Base-by-base conservation (phyloP, 345 rosid genomes). In the Ailanthus altissimus region DNA sequence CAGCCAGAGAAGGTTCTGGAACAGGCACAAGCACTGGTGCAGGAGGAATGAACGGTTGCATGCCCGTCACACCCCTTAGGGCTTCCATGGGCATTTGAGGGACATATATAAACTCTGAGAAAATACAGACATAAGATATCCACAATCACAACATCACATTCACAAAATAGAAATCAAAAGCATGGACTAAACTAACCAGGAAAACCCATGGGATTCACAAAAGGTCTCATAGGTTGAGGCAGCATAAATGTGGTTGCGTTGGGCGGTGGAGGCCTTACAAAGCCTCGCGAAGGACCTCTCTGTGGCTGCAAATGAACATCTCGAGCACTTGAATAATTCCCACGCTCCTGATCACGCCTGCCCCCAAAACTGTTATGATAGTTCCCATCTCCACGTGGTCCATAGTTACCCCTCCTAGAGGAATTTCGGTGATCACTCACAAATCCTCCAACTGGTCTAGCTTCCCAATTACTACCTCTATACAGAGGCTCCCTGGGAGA, bases 341-440 rank as follows among this genome's bases (percentile, higher is more conserved):
- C 88, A 60, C 83, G 85, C 20, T 86, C 90, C 67, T 84, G 88
- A 76, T 88, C 89, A 13, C 85, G 90, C 78, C 88, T 81, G 32
- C 77, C 79, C 21, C 87, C 84, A 59, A 60, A 80, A 83, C 75
- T 83, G 78, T 84, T 78, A 62, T 85, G 85, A 58, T 84, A 80
- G 20, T 79, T 66, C 69, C 88, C 85, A 42, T 86, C 92, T 45
- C 90, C 86, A 58, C 88, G 89, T 18, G 83, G 80, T 54, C 89
- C 88, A 83, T 79, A 79, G 80, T 80, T 87, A 70, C 88, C 86
- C 62, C 90, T 86, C 45, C 90, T 80, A 6, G 87, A 77, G 32
- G 85, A 76, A 80, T 77, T 84, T 32, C 90, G 74, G 60, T 81
- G 83, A 58, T 84, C 90, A 46, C 77, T 85, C 21, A 78, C 75